Evolutionary conservation across 768 basidiomycete species (phyloP), one percentile per base, ranked within the genome.

Genomic region (Kwoniella pini): DNA sequence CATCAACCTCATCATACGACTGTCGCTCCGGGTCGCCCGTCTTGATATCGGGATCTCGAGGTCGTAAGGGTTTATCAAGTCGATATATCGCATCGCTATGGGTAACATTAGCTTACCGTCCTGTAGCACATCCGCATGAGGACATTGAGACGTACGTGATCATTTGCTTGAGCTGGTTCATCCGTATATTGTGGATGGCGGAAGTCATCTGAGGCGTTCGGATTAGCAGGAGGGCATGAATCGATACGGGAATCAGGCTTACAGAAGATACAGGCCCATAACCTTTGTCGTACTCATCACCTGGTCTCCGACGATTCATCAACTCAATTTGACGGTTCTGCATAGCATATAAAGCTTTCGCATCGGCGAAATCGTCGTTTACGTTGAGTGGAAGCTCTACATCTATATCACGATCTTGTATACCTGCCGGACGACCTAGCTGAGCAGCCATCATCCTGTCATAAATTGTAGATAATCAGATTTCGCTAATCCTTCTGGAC

Each of bases 201-300:
- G 71, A 72, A 0, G 72, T 72, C 71, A 74, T 74, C 69, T 71
- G 22, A n/a, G n/a, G n/a, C n/a, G n/a, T n/a, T n/a, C n/a, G n/a
- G n/a, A n/a, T n/a, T n/a, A n/a, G n/a, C n/a, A n/a, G n/a, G n/a
- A n/a, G n/a, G n/a, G n/a, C n/a, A n/a, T n/a, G n/a, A n/a, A n/a
- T n/a, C n/a, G n/a, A n/a, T n/a, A n/a, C n/a, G n/a, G n/a, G n/a
- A n/a, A n/a, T n/a, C n/a, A n/a, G n/a, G 60, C 68, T 58, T 42
- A 71, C 69, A 48, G 69, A 71, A 10, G 69, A 68, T 17, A 66
- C 39, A n/a, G 61, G 54, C 5, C 64, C 66, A 48, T 71, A 71
- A 1, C 67, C 69, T 5, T 24, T 39, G 12, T 33, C 28, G 24
- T 71, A 71, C 33, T 71, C 69, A 28, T 70, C 65, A 4, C 69